Conservation (phyloP, 345 rosid species). For the Syzygium grande region DNA sequence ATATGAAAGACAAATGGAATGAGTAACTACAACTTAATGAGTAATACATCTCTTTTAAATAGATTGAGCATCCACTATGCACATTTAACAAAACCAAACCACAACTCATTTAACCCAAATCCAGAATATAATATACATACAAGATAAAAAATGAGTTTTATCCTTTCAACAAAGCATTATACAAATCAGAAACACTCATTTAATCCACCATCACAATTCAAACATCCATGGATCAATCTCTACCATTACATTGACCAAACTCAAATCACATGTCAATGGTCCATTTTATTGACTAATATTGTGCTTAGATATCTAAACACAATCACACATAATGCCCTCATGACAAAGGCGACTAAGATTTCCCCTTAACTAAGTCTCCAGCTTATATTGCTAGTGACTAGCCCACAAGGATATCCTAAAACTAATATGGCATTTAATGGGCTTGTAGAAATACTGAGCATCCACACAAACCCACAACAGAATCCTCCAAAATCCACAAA, state of each 20-base stretch:
- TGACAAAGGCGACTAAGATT: neutral
- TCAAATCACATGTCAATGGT: no score
- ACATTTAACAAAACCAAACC: neutral
- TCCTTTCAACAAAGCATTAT: neutral
- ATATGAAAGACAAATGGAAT: neutral
- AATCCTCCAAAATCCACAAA: no score
- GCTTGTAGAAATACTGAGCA: no score
- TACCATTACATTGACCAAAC: neutral
- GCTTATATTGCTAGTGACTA: fast-evolving
- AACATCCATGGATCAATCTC: neutral
- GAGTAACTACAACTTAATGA: neutral
- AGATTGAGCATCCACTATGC: neutral
- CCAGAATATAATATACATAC: no score
- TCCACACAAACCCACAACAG: no score
- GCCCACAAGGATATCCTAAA: neutral
- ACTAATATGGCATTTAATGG: no score
- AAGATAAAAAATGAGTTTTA: neutral
- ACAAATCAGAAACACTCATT: neutral
- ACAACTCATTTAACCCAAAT: neutral
- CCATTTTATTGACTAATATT: no score
- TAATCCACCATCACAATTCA: neutral
- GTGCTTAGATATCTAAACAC: neutral
- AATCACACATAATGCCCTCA: neutral
- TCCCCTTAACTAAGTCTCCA: neutral
- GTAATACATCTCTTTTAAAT: neutral